A percentile compares a stretch with the other conserved stretches of the same genome.
These are phyloP conservation scores for Tetrahymena thermophila DNA, from an alignment of 73 alveolate species.

Conservation along the genomic window DNA sequence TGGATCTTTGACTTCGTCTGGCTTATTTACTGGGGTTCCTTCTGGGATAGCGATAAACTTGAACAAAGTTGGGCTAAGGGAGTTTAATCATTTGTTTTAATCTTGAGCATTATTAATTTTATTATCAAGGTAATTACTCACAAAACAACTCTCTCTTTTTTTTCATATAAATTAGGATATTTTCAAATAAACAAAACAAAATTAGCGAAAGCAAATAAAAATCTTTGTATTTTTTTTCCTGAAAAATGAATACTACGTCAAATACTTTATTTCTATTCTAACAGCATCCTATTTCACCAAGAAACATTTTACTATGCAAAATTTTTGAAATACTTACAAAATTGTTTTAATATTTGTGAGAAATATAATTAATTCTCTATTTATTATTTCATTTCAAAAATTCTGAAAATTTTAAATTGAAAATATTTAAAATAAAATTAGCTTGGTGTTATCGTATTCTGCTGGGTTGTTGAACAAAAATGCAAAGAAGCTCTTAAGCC, in stretches of 20 bases:
- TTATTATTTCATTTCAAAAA: not conserved
- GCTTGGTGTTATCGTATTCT: not conserved
- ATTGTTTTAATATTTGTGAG: not conserved
- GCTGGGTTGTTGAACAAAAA: not conserved
- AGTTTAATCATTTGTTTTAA: constrained; percentile 4
- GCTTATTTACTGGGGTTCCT: constrained; percentile 47
- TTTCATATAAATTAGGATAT: not conserved
- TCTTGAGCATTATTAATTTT: constrained; percentile 11
- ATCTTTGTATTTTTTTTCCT: not conserved
- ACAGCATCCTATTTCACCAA: not conserved
- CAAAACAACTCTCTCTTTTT: not conserved
- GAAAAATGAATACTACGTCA: too few relatives aligned
- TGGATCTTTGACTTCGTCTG: constrained; percentile 45
- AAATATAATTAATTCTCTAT: too few relatives aligned
- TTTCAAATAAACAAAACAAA: not conserved
- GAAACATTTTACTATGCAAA: too few relatives aligned
- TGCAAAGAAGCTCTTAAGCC: constrained; percentile 2
- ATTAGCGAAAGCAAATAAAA: not conserved
- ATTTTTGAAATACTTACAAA: too few relatives aligned
- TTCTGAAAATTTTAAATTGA: not conserved
- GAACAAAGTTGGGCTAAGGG: constrained; percentile 19
- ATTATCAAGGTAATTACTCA: not conserved
- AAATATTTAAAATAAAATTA: not conserved
- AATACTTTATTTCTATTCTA: too few relatives aligned
- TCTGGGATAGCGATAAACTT: constrained; percentile 29